Base-by-base conservation (phyloP, 768 basidiomycete genomes). In the Russula dissimulans region DNA sequence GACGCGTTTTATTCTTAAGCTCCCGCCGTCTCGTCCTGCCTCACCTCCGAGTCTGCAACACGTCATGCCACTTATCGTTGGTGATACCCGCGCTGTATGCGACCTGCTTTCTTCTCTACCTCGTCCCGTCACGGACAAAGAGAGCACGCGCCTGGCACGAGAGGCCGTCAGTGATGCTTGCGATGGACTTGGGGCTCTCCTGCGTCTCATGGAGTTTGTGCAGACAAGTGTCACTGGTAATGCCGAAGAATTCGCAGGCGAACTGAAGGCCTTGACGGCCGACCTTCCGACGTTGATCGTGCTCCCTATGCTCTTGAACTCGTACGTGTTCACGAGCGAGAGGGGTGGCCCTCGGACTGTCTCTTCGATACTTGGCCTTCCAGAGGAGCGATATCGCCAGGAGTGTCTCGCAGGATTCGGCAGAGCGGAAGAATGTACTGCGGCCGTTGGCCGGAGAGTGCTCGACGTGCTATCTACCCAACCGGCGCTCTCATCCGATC, bases 141-240 rank as follows among this genome's bases (percentile, higher is more conserved):
- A 75, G 61, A 69, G 72, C 10, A 78, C 79, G 10, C 75, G 74
- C 29, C 70, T 88, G 9, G 89, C 90, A n/a, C 77, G 79, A 43
- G 89, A 92, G 69, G 90, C 87, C 5, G 88, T 91, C 10, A 84
- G 87, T 56, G 89, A 91, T 67, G 90, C 87, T 2, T 83, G 86
- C 65, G 80, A 79, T 56, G 85, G 82, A 15, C 73, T 91, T 31
- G 73, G 77, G 65, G 78, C 82, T 22, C 71, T 91, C 17, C 74
- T 75, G 15, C 73, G 77, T 10, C 75, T 90, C 31, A 74, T 90
- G 14, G 84, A 86, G 60, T 76, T 75, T 15, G 52, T 49, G 18
- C 55, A 60, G 2, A 65, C 58, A 60, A 59, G 45, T 38, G 55
- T 57, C 0, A 64, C 49, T 46, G 50, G 54, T 52, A 59, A 69